Percentiles rank a stretch among this genome's conserved stretches.
These are phyloP conservation scores for Thelonectria discophora DNA, from an alignment of 2,329 filamentous ascomycete species.

Conservation along the genomic window DNA sequence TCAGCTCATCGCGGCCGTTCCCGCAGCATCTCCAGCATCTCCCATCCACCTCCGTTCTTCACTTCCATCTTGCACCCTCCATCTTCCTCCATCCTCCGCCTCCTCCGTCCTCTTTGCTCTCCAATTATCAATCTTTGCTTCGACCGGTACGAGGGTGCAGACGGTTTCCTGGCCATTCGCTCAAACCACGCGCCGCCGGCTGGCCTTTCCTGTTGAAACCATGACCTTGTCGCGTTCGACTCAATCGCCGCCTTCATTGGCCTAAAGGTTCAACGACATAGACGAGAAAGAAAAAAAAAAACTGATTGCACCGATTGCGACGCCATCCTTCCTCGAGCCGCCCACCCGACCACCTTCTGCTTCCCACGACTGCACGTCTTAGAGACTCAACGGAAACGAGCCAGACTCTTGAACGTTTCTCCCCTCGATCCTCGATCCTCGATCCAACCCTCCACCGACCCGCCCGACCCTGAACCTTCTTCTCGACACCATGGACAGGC, in stretches of 20 bases:
- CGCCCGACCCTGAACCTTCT: slow-evolving; percentile 27
- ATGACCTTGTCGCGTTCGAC: slow-evolving; percentile 45
- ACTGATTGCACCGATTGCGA: slow-evolving; percentile 27
- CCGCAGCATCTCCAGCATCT: slow-evolving; percentile 32
- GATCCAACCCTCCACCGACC: slow-evolving; percentile 32
- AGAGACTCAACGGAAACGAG: slow-evolving; percentile 27
- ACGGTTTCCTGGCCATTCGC: slow-evolving; percentile 9
- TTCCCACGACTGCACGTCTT: slow-evolving; percentile 32
- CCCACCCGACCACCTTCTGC: slow-evolving; percentile 25
- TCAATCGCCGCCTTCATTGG: slow-evolving; percentile 45
- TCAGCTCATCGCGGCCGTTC: slow-evolving; percentile 42
- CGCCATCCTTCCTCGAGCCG: slow-evolving; percentile 37
- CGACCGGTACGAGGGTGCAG: background rate
- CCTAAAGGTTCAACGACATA: slow-evolving; percentile 33
- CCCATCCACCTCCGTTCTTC: slow-evolving; percentile 24
- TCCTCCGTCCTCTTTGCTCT: slow-evolving; percentile 25
- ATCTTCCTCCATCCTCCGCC: background rate
- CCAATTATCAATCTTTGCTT: slow-evolving; percentile 20
- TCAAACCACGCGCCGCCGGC: slow-evolving; percentile 36
- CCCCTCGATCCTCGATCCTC: slow-evolving; percentile 38
- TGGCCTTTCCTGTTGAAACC: slow-evolving; percentile 37
- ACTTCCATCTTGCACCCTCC: slow-evolving; percentile 21
- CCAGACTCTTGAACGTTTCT: slow-evolving; percentile 29
- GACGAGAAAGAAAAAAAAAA: slow-evolving; percentile 11
- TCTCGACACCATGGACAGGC: slow-evolving; percentile 46